Base-by-base conservation (phyloP, 208 protist genomes). In the Sergeia podlipaevii region DNA sequence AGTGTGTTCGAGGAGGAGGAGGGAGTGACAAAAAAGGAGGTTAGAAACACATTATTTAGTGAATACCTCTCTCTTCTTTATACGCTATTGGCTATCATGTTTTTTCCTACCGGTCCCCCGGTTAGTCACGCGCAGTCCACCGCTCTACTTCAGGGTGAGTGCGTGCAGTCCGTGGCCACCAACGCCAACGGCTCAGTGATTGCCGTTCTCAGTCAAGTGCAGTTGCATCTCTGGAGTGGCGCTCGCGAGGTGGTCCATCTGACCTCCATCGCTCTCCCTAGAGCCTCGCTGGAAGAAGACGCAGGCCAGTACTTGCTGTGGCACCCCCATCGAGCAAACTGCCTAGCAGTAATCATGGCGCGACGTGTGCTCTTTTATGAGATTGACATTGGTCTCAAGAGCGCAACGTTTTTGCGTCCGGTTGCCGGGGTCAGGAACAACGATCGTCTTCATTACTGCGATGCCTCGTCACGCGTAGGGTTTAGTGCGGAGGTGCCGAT, bases 161-260 rank as follows among this genome's bases (percentile, higher is more conserved):
- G 43, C 43, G 53, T 81, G 23, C 53, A 80, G 49, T 72, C 38
- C 17, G 56, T 86, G 33, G 55, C 70, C 24, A 62, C 70, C 11
- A 79, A 67, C 51, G 38, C 66, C 4, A 57, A 24, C 21, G 63
- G 73, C 28, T 65, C 68, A 15, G 66, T 78, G 18, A 30, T 83
- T 8, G 77, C 60, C 13, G 57, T 74, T n/a, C 61, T 86, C 17
- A 85, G 77, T 6, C 62, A 80, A 38, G 39, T 66, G 32, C 74
- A 74, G 48, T 44, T 89, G 24, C 71, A 89, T 23, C 75, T 93
- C 41, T 93, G 71, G 68, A 70, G 63, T 17, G 64, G 47, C 8
- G 47, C 52, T 2, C 51, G 52, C 5, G 63, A 74, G 37, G 34
- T 72, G 0, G 58, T 70, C 20, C 70, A 83, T 58, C 38, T 89